Percentiles rank a stretch among this genome's conserved stretches.
phyloP scores from a whole-genome alignment of 1,284 basidiomycete species.

The Xerocomus nothofagi region DNA sequence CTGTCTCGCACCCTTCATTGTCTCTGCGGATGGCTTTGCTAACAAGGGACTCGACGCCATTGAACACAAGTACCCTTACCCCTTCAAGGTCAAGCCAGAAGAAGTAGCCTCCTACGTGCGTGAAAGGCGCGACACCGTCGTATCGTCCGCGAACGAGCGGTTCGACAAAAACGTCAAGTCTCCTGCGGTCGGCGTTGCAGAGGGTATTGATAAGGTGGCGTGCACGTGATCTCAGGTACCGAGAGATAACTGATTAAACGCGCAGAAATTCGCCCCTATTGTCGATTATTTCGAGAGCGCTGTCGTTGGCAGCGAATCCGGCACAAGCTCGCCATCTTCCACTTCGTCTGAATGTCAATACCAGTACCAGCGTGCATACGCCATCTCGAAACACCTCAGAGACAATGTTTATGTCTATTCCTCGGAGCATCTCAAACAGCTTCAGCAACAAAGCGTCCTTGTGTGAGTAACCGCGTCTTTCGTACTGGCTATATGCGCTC shows the following conservation, averaged over 20 bases:
- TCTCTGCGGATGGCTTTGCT: conserved; percentile 60
- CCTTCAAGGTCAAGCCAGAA: conserved; percentile 70
- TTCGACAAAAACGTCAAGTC: conserved; percentile 63
- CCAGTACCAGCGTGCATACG: conserved; percentile 73
- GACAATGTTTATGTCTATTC: conserved; percentile 66
- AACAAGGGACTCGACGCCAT: conserved; percentile 76
- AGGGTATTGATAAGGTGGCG: conserved; percentile 71
- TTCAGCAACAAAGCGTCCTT: conserved; percentile 64
- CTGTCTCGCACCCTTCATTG: conserved; percentile 62
- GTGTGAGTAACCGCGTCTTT: conserved; percentile 46
- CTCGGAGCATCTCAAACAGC: conserved; percentile 66
- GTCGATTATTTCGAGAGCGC: conserved; percentile 67
- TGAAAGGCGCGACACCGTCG: conserved; percentile 54
- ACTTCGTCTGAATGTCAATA: conserved; percentile 48
- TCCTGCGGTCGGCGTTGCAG: conserved; percentile 62
- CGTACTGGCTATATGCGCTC: conserved; percentile 8
- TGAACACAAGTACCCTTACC: conserved; percentile 68
- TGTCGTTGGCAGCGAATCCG: conserved; percentile 51
- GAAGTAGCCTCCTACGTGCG: conserved; percentile 64
- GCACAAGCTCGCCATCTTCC: conserved; percentile 39
- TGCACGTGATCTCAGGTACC: conserved; percentile 15
- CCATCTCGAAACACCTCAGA: conserved; percentile 60
- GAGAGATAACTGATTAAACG: conserved; percentile 10
- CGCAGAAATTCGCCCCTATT: conserved; percentile 66
- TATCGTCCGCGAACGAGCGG: conserved; percentile 59